Base-by-base conservation (phyloP, 495 filamentous ascomycete species). In the Pseudevernia furfuracea region DNA sequence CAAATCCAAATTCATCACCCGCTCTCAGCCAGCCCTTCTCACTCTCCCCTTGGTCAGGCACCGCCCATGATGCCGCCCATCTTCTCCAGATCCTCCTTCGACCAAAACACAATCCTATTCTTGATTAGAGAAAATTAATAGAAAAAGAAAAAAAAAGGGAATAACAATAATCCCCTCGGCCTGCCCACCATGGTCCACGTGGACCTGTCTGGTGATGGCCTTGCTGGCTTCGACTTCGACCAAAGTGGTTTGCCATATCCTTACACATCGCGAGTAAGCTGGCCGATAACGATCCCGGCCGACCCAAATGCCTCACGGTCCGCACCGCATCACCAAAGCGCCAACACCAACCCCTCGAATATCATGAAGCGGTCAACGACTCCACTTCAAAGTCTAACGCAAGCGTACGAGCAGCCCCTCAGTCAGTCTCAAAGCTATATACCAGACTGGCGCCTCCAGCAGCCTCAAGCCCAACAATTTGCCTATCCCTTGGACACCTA, bases 401-500 rank as follows among this genome's bases (percentile, higher is more conserved):
- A 66, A 53, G 36, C 52, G 17, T 62, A 63, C 48, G 36, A 68
- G 3, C 68, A 70, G 25, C 63, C 68, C 30, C 43, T 61, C 23
- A 57, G 63, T 67, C 82, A 81, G 66, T 78, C 77, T 57, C 79
- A 82, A 70, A 70, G 37, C 36, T 64, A 59, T 64, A 64, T 64
- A 59, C 56, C 62, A 52, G 62, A 64, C 56, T 64, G 75, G 67
- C 77, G 80, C 62, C 73, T 74, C n/a, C 79, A 78, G 59, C 75
- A 74, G 38, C 66, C 74, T 53, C 73, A 73, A 60, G 79, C 81
- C 63, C 67, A 75, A 43, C 75, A 34, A 5, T 55, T 64, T 25
- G 55, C 25, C 14, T 64, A 64, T 59, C 62, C 57, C 3, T 59
- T 64, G 39, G 62, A 64, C 41, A 74, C 76, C 76, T 84, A 76